A percentile compares a stretch with the other conserved stretches of the same genome.
phyloP scores from a whole-genome alignment of 1,139 yeast genomes.

The Hemisphaericaspora lyxosophila region DNA sequence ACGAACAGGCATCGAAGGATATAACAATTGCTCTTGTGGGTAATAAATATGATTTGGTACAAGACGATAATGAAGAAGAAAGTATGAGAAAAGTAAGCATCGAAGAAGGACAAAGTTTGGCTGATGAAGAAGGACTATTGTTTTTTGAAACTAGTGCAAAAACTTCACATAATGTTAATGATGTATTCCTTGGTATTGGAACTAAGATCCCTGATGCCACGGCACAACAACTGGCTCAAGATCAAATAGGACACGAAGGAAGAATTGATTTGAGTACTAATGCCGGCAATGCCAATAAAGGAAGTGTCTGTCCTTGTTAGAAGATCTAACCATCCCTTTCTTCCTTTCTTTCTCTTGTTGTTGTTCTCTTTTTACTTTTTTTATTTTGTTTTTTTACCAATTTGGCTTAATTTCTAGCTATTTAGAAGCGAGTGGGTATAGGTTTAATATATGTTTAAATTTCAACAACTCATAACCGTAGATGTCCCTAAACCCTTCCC shows the following conservation, averaged over 20 bases:
- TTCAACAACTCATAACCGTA: too few relatives aligned
- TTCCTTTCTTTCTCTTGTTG: too few relatives aligned
- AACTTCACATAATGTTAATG: constrained; percentile 78
- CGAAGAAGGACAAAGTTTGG: constrained; percentile 79
- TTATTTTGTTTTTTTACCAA: too few relatives aligned
- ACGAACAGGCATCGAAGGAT: constrained; percentile 89
- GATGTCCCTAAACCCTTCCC: too few relatives aligned
- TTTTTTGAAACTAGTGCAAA: constrained; percentile 95
- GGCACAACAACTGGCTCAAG: constrained; percentile 6
- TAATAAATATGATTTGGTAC: constrained; percentile 77
- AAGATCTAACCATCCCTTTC: too few relatives aligned
- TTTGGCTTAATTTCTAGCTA: too few relatives aligned
- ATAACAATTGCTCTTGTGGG: constrained; percentile 94
- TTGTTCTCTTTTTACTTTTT: too few relatives aligned
- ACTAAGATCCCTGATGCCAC: constrained; percentile 63
- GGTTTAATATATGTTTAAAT: too few relatives aligned
- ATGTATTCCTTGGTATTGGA: constrained; percentile 81
- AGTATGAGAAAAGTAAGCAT: constrained; percentile 72
- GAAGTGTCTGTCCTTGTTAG: constrained; percentile 3
- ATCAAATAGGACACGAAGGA: constrained; percentile 19
- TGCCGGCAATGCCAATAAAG: constrained; percentile 4
- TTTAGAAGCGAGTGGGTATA: too few relatives aligned
- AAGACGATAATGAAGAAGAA: constrained; percentile 25
- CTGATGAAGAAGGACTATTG: constrained; percentile 70
- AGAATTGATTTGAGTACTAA: constrained; percentile 25